Evolutionary conservation across 805 yeast genomes (phyloP).

Genomic region (Zygosaccharomyces bailii): DNA sequence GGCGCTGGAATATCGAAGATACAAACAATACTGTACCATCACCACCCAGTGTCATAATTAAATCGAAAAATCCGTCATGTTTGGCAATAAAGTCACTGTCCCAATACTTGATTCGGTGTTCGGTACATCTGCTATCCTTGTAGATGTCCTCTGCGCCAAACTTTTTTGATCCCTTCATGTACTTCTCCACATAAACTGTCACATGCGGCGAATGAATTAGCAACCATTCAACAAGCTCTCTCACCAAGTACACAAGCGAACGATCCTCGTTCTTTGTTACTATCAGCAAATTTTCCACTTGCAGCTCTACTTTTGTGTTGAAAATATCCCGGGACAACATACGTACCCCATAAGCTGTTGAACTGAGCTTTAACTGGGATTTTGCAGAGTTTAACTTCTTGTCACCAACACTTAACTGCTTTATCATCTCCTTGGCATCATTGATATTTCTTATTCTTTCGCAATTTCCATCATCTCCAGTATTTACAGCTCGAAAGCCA

Average conservation of each 20-base stretch:
- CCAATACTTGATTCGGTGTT: slow-evolving; percentile 61
- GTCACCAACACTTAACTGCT: slow-evolving; percentile 15
- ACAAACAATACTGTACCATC: slow-evolving; percentile 94
- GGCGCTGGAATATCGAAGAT: slow-evolving; percentile 76
- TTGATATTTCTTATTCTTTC: slow-evolving; percentile 17
- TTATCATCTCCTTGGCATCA: slow-evolving; percentile 24
- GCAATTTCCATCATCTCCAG: slow-evolving; percentile 7
- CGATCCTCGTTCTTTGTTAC: slow-evolving; percentile 90
- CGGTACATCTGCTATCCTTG: slow-evolving; percentile 43
- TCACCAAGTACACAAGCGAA: slow-evolving; percentile 66
- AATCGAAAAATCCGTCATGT: slow-evolving; percentile 53
- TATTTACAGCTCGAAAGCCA: slow-evolving; percentile 3
- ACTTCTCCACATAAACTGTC: slow-evolving; percentile 69
- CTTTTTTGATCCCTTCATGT: slow-evolving; percentile 55
- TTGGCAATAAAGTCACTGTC: slow-evolving; percentile 49
- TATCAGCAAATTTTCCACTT: slow-evolving; percentile 67
- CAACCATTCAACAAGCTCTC: slow-evolving; percentile 79
- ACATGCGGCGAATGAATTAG: slow-evolving; percentile 41
- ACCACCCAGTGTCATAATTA: slow-evolving; percentile 89
- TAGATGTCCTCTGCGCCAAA: slow-evolving; percentile 58
- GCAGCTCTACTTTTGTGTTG: slow-evolving; percentile 67
- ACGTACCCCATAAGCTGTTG: slow-evolving; percentile 78
- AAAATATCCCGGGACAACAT: slow-evolving; percentile 67
- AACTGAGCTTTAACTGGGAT: slow-evolving; percentile 70
- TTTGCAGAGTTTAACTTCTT: slow-evolving; percentile 12